Conservation (phyloP, 192 early-diverging fungal species). For the Phycomyces blakesleeanus region DNA sequence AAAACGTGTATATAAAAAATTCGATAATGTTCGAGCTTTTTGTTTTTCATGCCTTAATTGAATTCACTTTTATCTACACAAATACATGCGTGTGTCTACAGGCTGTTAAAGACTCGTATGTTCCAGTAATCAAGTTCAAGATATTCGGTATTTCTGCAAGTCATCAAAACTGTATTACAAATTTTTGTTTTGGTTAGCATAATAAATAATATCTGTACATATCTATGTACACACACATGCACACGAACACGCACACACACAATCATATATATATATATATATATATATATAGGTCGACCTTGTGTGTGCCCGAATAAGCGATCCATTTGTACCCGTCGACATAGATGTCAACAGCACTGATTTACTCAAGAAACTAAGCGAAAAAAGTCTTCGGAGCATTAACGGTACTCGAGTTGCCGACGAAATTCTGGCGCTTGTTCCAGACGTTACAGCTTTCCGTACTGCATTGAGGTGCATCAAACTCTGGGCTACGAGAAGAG, state of each 20-base stretch:
- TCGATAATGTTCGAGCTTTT: too few species aligned
- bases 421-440: conserved; percentile 60
- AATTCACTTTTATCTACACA: too few species aligned
- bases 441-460: conserved; percentile 59
- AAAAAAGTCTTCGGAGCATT: conserved; percentile 74
- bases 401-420: conserved; percentile 80
- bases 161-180: background rate
- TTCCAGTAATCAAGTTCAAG: conserved; percentile 65
- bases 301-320: conserved; percentile 72
- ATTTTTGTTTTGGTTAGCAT: background rate
- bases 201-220: too few species aligned
- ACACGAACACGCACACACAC: too few species aligned
- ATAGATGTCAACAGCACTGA: conserved; percentile 77
- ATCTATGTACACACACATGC: too few species aligned
- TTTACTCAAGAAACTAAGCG: conserved; percentile 74
- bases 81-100: too few species aligned
- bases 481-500: conserved; percentile 61
- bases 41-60: too few species aligned
- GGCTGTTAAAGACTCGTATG: conserved; percentile 59
- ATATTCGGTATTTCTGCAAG: conserved; percentile 58
- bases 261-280: conserved; percentile 19
- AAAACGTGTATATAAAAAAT: too few species aligned
- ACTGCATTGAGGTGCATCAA: conserved; percentile 62
- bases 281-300: conserved; percentile 74
- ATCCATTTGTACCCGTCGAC: conserved; percentile 70